Evolutionary conservation across 2,329 filamentous ascomycete species (phyloP), one percentile per base, ranked within the genome.

Genomic region (Aspergillus brasiliensis): DNA sequence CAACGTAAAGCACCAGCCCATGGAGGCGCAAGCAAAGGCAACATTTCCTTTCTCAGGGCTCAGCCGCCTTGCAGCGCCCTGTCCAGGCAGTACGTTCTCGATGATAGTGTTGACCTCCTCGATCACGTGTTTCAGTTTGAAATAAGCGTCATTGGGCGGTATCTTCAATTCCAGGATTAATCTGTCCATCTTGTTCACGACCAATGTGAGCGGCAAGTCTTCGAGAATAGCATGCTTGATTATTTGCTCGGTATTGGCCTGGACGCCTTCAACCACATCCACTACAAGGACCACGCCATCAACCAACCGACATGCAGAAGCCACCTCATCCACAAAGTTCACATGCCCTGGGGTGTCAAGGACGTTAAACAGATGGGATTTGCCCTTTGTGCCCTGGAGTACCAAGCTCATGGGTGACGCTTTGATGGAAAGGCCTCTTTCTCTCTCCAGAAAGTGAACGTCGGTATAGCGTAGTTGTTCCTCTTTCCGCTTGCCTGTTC

Each of bases 1-100:
- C 34, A 99, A 81, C 0, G 93, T 98, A 75, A 99, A 97, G 75
- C 92, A 96, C 95, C 95, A 99, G 58, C 91, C 90, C 89, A 98
- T 94, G 61, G 88, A 90, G 52, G 91, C 91, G 75, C 92, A 97
- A 0, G 94, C 91, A 73, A 99, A 99, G 8, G 96, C 88, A n/a
- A 99, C 95, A 73, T 99, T 99, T 62, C 95, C 95, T 79, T 93
- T 97, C 73, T 99, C 95, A 0, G 95, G 95, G 67, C 94, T 98
- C 63, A 99, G 78, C 65, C 95, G 87, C 76, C 86, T 87, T 62
- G 85, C 87, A 70, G 91, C 91, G 27, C 93, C 92, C 68, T 87
- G 86, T 2, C 91, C 89, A 3, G 95, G 94, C 27, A 92, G 83
- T 3, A 91, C 90, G 73, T 91, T 92, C 73, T 96, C 91, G 70